These are phyloP conservation scores for barrel medic (Medicago truncatula) DNA, from an alignment of 306 rosid species.

Conservation along the genomic window DNA sequence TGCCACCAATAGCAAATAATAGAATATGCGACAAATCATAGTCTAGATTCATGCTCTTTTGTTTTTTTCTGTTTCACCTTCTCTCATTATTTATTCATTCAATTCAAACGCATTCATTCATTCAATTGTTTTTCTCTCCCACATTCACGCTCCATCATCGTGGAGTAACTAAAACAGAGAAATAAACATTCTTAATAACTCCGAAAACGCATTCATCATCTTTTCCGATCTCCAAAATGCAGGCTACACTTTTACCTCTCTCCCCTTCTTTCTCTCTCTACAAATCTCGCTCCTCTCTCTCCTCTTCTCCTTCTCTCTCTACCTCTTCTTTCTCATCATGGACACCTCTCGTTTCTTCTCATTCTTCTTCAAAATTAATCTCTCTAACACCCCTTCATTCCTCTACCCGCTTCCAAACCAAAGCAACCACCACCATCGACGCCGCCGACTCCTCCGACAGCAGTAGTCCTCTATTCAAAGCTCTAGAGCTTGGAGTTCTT, in stretches of 20 bases:
- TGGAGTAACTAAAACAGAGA: neutral
- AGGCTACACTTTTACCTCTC: conserved; percentile 61
- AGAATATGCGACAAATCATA: neutral
- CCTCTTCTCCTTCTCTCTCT: neutral
- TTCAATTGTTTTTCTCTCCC: neutral
- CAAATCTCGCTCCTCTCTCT: conserved; percentile 35
- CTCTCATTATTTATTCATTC: neutral
- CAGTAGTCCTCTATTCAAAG: conserved; percentile 39
- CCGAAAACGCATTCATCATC: neutral
- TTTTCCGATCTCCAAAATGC: conserved; percentile 56
- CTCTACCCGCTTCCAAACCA: conserved; percentile 43
- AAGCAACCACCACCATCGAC: conserved; percentile 56
- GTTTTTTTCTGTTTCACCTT: conserved; percentile 6
- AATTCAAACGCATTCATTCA: neutral
- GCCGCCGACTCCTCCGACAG: conserved; percentile 37
- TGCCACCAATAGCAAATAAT: neutral
- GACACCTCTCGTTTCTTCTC: conserved; percentile 38
- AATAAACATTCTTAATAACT: neutral
- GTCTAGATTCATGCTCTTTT: conserved; percentile 22
- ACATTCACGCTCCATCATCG: neutral
- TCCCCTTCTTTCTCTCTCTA: conserved; percentile 22
- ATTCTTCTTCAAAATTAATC: conserved; percentile 51
- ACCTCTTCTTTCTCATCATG: conserved; percentile 27
- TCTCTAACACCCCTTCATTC: conserved; percentile 26
- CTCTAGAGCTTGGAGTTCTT: conserved; percentile 71